phyloP scores from a whole-genome alignment of 257 asterid species.

The Solanum ossicruentum region DNA sequence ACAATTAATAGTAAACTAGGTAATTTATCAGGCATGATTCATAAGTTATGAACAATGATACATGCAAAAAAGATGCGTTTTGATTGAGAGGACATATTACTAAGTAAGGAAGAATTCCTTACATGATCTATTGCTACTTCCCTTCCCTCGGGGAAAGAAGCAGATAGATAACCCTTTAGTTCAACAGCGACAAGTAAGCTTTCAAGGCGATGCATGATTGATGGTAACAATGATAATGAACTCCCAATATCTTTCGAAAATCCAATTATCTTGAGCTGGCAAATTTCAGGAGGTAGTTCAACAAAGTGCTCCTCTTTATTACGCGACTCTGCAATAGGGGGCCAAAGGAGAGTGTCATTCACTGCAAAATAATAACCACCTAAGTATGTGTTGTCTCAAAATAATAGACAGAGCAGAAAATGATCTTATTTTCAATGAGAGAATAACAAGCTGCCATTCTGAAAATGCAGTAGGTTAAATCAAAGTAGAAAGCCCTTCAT shows the following conservation, averaged over 20 bases:
- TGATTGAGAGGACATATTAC: not conserved
- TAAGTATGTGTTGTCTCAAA: not conserved
- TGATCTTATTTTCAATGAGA: not conserved
- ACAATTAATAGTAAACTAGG: conserved; percentile 9
- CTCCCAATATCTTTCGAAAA: conserved; percentile 97
- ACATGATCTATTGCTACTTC: conserved; percentile 59
- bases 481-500: not conserved
- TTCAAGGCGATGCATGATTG: conserved; percentile 89
- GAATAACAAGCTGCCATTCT: not conserved
- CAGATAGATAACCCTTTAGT: conserved; percentile 49
- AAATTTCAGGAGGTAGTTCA: conserved; percentile 90
- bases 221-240: conserved; percentile 81
- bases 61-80: not conserved
- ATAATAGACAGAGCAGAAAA: not conserved
- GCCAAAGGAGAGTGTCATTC: not conserved
- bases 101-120: conserved; percentile 17
- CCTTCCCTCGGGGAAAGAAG: conserved; percentile 76
- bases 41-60: not conserved
- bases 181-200: conserved; percentile 82
- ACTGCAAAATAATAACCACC: not conserved
- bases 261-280: conserved; percentile 85
- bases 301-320: conserved; percentile 84
- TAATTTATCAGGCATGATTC: not conserved
- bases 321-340: conserved; percentile 30
- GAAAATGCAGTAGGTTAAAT: not conserved